Percentiles rank a stretch among this genome's conserved stretches.
phyloP scores from a whole-genome alignment of 2,329 filamentous ascomycete species.

The Teratosphaeria gauchensis region DNA sequence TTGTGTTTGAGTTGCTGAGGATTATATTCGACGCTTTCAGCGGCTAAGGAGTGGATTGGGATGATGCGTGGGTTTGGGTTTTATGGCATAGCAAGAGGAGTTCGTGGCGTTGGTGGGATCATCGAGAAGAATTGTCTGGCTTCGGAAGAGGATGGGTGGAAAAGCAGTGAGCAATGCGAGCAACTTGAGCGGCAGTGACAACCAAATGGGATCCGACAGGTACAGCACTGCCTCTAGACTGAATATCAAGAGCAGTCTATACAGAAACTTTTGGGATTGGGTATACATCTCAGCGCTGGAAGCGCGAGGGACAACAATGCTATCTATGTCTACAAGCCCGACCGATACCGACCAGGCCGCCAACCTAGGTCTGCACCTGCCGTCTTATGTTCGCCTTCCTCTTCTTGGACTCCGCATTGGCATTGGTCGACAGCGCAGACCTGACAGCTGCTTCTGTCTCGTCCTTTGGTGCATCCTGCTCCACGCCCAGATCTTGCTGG shows the following conservation, averaged over 20 bases:
- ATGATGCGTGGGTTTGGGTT: neutral
- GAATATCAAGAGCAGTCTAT: neutral
- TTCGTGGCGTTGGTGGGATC: neutral
- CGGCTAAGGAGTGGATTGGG: neutral
- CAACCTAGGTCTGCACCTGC: neutral
- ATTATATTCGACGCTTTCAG: constrained; percentile 30
- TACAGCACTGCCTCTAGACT: neutral
- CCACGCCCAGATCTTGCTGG: constrained; percentile 16
- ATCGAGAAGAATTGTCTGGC: neutral
- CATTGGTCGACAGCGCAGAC: constrained; percentile 34
- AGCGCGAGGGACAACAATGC: neutral
- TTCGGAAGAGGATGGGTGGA: neutral
- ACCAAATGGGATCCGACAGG: neutral
- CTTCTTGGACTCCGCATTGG: constrained; percentile 37
- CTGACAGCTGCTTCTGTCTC: constrained; percentile 30
- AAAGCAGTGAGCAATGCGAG: neutral
- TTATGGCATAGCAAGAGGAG: neutral
- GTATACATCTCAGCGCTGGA: neutral
- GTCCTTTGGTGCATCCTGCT: constrained; percentile 28
- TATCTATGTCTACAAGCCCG: neutral
- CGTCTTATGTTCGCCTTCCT: constrained; percentile 22
- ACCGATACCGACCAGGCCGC: neutral
- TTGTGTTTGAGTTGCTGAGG: constrained; percentile 48
- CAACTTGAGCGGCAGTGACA: neutral
- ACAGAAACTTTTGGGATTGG: neutral